Conservation (phyloP, 2,329 filamentous ascomycete species). For the Arachnopeziza araneosa region DNA sequence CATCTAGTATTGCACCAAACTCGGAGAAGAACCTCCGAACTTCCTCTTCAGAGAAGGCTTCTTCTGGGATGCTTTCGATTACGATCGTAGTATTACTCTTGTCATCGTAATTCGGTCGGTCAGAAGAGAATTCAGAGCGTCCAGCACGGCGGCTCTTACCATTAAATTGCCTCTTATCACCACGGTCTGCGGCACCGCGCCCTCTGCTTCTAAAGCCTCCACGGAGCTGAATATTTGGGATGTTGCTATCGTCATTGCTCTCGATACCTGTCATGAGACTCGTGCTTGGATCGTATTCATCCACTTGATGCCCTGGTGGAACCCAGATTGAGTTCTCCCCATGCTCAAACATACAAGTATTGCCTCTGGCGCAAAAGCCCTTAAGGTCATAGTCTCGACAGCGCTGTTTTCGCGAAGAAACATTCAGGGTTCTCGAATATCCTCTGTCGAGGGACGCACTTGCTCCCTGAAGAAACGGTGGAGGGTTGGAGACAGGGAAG, state of each 20-base stretch:
- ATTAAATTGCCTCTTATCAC: constrained; percentile 19
- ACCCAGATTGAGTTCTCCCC: constrained; percentile 46
- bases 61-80: constrained; percentile 71
- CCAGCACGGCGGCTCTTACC: constrained; percentile 22
- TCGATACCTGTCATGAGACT: constrained; percentile 32
- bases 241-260: constrained; percentile 1
- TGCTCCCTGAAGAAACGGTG: constrained; percentile 27
- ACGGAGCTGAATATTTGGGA: constrained; percentile 8
- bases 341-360: constrained; percentile 65
- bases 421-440: not conserved
- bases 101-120: constrained; percentile 55
- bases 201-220: constrained; percentile 27
- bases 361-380: constrained; percentile 64
- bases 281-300: constrained; percentile 56
- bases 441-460: constrained; percentile 3
- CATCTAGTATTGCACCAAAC: constrained; percentile 60
- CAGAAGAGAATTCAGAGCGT: constrained; percentile 55
- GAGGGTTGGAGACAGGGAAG: constrained; percentile 40
- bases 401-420: constrained; percentile 31
- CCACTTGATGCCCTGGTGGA: constrained; percentile 22
- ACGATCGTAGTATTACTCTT: constrained; percentile 62
- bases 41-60: constrained; percentile 58
- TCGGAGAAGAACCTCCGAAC: constrained; percentile 65
- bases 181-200: constrained; percentile 29
- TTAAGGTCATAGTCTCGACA: constrained; percentile 69